Evolutionary conservation across 148 eudicot genomes (phyloP).

Genomic region (Amaranthus hypochondriacus): DNA sequence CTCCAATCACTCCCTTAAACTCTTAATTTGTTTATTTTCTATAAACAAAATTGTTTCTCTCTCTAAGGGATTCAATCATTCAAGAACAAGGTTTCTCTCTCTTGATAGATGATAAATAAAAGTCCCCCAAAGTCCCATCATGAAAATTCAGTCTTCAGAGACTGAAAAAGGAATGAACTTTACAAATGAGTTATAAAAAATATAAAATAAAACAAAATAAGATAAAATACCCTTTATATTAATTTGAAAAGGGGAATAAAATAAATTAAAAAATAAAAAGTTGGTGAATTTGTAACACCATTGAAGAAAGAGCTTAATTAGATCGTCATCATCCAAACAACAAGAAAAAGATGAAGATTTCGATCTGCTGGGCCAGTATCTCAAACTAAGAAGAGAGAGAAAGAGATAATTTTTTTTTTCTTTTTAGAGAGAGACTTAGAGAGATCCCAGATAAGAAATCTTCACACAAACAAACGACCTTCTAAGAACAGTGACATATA

Average conservation of each 20-base stretch:
- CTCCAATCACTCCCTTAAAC: slow-evolving; percentile 29
- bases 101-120: slow-evolving; percentile 22
- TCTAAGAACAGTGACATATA: slow-evolving; percentile 91
- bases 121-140: slow-evolving; percentile 30
- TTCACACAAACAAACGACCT: slow-evolving; percentile 89
- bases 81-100: slow-evolving; percentile 17
- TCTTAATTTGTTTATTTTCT: slow-evolving; percentile 12
- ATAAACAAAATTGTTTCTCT: slow-evolving; percentile 16
- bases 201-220: background rate
- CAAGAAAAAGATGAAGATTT: slow-evolving; percentile 48
- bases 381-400: slow-evolving; percentile 30
- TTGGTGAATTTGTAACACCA: slow-evolving; percentile 35
- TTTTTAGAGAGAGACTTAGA: slow-evolving; percentile 36
- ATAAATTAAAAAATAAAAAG: slow-evolving; percentile 20
- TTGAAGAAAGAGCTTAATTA: slow-evolving; percentile 34
- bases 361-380: slow-evolving; percentile 81
- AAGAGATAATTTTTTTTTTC: slow-evolving; percentile 20
- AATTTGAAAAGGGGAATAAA: background rate
- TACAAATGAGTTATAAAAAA: slow-evolving; percentile 22
- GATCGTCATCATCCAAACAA: slow-evolving; percentile 15
- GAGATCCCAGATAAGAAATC: slow-evolving; percentile 99
- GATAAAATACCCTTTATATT: background rate
- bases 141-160: slow-evolving; percentile 28
- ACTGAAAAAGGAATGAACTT: slow-evolving; percentile 37
- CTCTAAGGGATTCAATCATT: slow-evolving; percentile 39